phyloP scores from a whole-genome alignment of 306 rosid genomes.

The Prunus salicina region DNA sequence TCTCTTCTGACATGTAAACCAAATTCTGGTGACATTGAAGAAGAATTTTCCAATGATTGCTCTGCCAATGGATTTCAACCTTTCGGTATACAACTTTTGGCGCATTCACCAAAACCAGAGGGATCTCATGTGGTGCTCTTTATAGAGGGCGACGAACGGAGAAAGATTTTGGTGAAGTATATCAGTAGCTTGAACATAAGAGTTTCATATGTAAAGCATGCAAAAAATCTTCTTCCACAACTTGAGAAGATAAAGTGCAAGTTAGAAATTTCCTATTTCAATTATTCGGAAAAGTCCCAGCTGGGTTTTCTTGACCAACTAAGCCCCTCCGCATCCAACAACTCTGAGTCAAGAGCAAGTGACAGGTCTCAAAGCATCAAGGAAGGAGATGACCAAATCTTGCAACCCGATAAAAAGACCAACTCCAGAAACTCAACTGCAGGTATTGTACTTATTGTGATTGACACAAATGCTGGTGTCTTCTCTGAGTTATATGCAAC shows the following conservation, averaged over 20 bases:
- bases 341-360: slow-evolving; percentile 11
- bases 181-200: slow-evolving; percentile 39
- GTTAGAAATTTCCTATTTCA: slow-evolving; percentile 18
- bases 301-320: slow-evolving; percentile 10
- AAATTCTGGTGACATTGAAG: slow-evolving; percentile 18
- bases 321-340: slow-evolving; percentile 17
- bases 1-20: slow-evolving; percentile 35
- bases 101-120: slow-evolving; percentile 36
- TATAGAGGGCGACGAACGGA: slow-evolving; percentile 26
- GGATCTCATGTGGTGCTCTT: slow-evolving; percentile 45
- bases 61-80: slow-evolving; percentile 1
- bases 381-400: background rate
- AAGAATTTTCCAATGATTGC: slow-evolving; percentile 5
- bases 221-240: slow-evolving; percentile 25
- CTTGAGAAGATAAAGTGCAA: slow-evolving; percentile 30
- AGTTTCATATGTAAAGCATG: slow-evolving; percentile 23
- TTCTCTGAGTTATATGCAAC: slow-evolving; percentile 12
- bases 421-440: background rate
- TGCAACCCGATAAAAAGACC: slow-evolving; percentile 9
- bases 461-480: slow-evolving; percentile 25
- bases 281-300: slow-evolving; percentile 17
- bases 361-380: background rate
- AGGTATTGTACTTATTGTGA: slow-evolving; percentile 25
- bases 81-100: background rate
- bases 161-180: slow-evolving; percentile 24